These are phyloP conservation scores for Tetratostichococcus sp. DNA, from an alignment of 139 green algal species.

Conservation along the genomic window DNA sequence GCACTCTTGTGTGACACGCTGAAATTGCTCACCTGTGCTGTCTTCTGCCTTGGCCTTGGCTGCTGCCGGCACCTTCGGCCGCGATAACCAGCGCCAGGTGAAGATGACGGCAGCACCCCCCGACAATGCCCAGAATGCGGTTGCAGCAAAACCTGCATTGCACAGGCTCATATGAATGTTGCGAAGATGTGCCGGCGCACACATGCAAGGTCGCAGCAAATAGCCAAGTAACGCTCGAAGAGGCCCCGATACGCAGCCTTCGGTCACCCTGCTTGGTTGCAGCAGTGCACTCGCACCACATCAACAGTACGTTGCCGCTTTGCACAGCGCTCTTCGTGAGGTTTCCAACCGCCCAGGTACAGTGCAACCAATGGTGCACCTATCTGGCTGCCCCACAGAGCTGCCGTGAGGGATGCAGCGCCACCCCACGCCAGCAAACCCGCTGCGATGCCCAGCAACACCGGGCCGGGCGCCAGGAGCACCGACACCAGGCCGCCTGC, in stretches of 20 bases:
- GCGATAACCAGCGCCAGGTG: background rate
- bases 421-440: slow-evolving; percentile 5
- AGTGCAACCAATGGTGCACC: background rate
- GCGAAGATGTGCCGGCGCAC: too few species aligned
- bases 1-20: too few species aligned
- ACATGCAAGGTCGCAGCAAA: too few species aligned
- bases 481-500: slow-evolving; percentile 3
- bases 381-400: slow-evolving; percentile 2
- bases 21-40: background rate
- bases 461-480: background rate
- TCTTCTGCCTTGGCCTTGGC: background rate
- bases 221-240: too few species aligned
- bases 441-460: slow-evolving; percentile 19
- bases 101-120: slow-evolving; percentile 18
- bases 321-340: too few species aligned
- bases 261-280: too few species aligned
- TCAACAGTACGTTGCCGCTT: background rate
- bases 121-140: background rate
- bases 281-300: too few species aligned
- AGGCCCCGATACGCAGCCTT: too few species aligned
- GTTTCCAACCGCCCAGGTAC: too few species aligned
- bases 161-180: too few species aligned
- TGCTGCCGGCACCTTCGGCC: too few species aligned
- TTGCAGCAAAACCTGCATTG: slow-evolving; percentile 2
- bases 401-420: background rate